Evolutionary conservation across 202 grass and related monocot genomes (phyloP), one percentile per base, ranked within the genome.

Genomic region (Elaeis oleifera): DNA sequence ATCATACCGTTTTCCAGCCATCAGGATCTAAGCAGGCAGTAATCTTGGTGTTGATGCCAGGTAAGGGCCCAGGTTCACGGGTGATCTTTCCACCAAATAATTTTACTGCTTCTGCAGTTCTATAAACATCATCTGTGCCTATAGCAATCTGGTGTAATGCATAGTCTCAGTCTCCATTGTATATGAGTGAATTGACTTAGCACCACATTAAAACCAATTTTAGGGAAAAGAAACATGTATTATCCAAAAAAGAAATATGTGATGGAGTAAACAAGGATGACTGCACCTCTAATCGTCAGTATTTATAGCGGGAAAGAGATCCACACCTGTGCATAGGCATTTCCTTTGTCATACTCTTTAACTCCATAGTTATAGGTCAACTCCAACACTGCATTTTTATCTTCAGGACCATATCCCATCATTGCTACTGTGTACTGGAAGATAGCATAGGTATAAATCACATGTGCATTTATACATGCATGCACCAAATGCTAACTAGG

Each of bases 1-100:
- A 56, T 65, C 86, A 48, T 88, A 88, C 86, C 62, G 76, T 76
- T 90, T 96, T 96, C 84, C 87, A 90, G 16, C 81, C 87, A 65
- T 96, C 87, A 57, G 91, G 87, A 68, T 96, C 84, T 25, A 96
- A 29, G 59, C 89, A 85, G 61, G 86, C 4, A 3, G 86, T 90
- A 53, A 90, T 96, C 79, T 88, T 90, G 63, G 86, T 96, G 60
- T 63, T 70, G 67, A 96, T 80, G 54, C 78, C 86, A 0, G 78
- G 81, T 59, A 96, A 71, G 7, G 86, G 81, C 53, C 86, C 90
- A 1, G 90, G 78, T 78, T 96, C 81, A 14, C 73, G 83, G 49
- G 76, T 74, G 13, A 90, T 81, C 50, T 80, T 49, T 54, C 87
- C 87, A 71, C 81, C 87, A 0, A 53, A 75, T 52, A 85, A 21